A percentile compares a stretch with the other conserved stretches of the same genome.
Evolutionary conservation across 495 filamentous ascomycete species (phyloP).

Genomic region (Lineolata rhizophorae): DNA sequence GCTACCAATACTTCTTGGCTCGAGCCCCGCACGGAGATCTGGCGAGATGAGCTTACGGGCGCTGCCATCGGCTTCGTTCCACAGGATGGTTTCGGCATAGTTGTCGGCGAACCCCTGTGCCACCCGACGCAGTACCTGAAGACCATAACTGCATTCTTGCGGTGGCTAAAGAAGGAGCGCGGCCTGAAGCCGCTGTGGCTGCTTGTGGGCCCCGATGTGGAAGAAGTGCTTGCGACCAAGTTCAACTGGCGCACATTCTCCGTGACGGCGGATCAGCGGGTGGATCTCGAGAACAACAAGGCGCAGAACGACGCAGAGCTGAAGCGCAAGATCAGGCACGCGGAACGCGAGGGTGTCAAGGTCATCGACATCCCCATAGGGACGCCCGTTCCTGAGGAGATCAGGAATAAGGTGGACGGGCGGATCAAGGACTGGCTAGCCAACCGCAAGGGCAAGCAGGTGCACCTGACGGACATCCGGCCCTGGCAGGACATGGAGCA

Average conservation of each 20-base stretch:
- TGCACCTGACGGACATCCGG: conserved; percentile 64
- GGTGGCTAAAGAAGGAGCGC: conserved; percentile 43
- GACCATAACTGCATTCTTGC: conserved; percentile 49
- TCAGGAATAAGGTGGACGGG: conserved; percentile 40
- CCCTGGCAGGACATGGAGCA: conserved; percentile 62
- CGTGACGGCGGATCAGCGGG: conserved; percentile 64
- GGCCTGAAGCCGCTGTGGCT: conserved; percentile 68
- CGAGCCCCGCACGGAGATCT: conserved; percentile 62
- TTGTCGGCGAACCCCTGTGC: conserved; percentile 66
- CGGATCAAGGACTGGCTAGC: conserved; percentile 58
- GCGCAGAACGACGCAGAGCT: conserved; percentile 34
- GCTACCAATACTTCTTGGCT: conserved; percentile 75
- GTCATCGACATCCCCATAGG: conserved; percentile 41
- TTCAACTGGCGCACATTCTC: conserved; percentile 68
- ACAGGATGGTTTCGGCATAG: conserved; percentile 47
- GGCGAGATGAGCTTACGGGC: conserved; percentile 53
- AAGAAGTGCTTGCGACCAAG: conserved; percentile 50
- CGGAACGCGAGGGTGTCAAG: conserved; percentile 56
- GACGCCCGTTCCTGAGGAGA: conserved; percentile 34
- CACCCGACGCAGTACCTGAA: conserved; percentile 45
- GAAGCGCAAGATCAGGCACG: conserved; percentile 50
- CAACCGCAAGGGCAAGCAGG: conserved; percentile 58
- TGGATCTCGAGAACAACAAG: conserved; percentile 36
- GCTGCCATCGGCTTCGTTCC: conserved; percentile 61
- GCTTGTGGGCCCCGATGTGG: conserved; percentile 41